Base-by-base conservation (phyloP, 306 rosid species). In the Trifolium fragiferum region DNA sequence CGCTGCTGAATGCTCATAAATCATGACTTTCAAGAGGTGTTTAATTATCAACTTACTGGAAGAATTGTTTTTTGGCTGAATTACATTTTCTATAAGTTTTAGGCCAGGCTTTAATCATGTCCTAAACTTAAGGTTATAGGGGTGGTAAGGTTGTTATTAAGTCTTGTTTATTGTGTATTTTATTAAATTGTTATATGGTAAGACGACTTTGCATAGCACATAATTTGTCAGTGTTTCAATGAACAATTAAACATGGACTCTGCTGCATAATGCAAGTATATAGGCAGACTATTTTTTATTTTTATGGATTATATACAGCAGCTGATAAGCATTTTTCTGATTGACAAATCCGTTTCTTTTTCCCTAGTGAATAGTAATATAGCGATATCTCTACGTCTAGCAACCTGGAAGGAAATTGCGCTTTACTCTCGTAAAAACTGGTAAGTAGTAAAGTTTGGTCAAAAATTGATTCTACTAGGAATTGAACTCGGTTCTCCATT, bases 1-100 rank as follows among this genome's bases (percentile, higher is more conserved):
- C 85, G 70, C 78, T 87, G 78, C 77, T 79, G 83, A 79, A 82
- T 73, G 77, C 88, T 64, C 90, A 84, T 75, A 84, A 84, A 47
- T 84, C 77, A 58, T 87, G 76, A 81, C 75, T 74, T 44, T 46
- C 63, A 13, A 44, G 66, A 59, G 82, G 76, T 75, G 83, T 76
- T 64, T 16, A 53, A 20, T 41, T 54, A 40, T 68, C 76, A 63
- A 63, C 64, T 59, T 23, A 35, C 78, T 55, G 57, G 82, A 76
- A 72, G 73, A 66, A 59, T 64, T 81, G 66, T 64, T 83, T 75
- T 77, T 49, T 61, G 75, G 79, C 66, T 64, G 83, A 77, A 77
- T 61, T 68, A 66, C 50, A 20, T 80, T 75, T 70, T 12, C 50
- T 66, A 19, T 68, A 57, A 65, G 50, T 70, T 70, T 76, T 81